Conservation (phyloP, 306 rosid species). For the Neltuma alba region DNA sequence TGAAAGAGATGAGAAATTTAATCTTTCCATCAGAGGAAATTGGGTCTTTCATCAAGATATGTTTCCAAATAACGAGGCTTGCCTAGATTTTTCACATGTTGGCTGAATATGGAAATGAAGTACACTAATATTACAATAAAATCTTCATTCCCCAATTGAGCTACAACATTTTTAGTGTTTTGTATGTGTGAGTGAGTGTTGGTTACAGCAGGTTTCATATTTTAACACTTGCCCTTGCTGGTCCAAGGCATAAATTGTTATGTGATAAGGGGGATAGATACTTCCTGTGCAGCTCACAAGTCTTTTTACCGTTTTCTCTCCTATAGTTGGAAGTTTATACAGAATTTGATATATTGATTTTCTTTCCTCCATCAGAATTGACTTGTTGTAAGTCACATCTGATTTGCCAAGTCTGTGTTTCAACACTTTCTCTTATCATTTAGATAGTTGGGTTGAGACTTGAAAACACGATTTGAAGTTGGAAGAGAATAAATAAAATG, state of each 20-base stretch:
- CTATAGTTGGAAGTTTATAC: conserved; percentile 11
- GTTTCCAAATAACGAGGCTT: background rate
- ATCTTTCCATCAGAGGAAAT: background rate
- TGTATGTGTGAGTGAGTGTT: background rate
- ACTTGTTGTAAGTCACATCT: conserved; percentile 2
- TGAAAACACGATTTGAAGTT: background rate
- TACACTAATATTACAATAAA: background rate
- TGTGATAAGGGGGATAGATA: background rate
- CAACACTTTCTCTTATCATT: background rate
- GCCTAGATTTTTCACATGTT: background rate
- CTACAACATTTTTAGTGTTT: background rate
- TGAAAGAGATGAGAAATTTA: background rate
- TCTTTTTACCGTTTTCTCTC: conserved; percentile 9
- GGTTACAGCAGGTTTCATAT: background rate
- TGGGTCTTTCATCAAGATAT: background rate
- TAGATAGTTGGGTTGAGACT: background rate
- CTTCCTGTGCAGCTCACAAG: background rate
- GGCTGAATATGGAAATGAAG: background rate
- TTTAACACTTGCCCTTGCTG: background rate
- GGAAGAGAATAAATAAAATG: conserved; percentile 3
- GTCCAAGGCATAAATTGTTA: background rate
- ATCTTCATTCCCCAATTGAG: conserved; percentile 6
- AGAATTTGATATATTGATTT: background rate
- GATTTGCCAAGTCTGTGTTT: background rate
- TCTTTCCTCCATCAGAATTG: background rate